These are phyloP conservation scores for Populus nigra DNA, from an alignment of 345 rosid genomes.

Conservation along the genomic window DNA sequence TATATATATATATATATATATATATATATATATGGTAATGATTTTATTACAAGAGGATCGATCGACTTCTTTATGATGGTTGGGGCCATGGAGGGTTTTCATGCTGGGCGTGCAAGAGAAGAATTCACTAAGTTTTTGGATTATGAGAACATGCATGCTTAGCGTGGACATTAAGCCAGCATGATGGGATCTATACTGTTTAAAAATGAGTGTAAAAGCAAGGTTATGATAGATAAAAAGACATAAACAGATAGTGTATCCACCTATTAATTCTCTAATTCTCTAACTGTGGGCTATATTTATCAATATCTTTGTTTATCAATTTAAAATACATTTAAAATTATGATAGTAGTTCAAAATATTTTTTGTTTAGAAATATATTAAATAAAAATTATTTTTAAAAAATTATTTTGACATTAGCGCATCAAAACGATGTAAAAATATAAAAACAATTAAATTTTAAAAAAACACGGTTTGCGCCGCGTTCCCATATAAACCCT, in stretches of 20 bases:
- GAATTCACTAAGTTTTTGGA: not conserved
- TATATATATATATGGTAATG: not conserved
- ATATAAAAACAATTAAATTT: no score
- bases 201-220: not conserved
- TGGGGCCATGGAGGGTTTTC: not conserved
- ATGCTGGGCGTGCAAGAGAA: constrained; percentile 1
- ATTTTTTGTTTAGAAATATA: no score
- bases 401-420: no score
- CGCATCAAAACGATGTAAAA: no score
- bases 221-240: not conserved
- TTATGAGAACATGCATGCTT: constrained; percentile 5
- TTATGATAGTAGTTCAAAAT: rapidly evolving
- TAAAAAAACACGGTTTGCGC: no score
- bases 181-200: constrained; percentile 1
- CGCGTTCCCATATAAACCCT: rapidly evolving
- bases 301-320: not conserved
- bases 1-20: no score
- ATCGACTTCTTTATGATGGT: not conserved
- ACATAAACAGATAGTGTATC: not conserved
- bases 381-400: no score
- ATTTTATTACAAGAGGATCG: not conserved
- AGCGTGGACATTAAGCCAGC: constrained; percentile 5
- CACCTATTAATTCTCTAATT: not conserved
- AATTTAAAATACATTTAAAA: not conserved
- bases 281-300: not conserved